Evolutionary conservation across 176 grass and related monocot species (phyloP).

Genomic region (Oryza glumipatula): DNA sequence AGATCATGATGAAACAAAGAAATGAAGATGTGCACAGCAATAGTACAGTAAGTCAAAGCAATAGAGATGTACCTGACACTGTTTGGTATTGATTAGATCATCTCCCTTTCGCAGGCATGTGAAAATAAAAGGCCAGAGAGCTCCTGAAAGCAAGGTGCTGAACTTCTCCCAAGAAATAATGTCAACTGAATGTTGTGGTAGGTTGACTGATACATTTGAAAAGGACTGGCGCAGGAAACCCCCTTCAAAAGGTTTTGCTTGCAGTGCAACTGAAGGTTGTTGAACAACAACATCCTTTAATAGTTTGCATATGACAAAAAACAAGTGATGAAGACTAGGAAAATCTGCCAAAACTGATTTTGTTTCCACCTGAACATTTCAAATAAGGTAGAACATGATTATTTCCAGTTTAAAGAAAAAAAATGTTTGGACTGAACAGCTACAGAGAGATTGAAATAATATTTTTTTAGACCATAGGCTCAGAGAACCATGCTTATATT

Average conservation of each 20-base stretch:
- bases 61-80: conserved; percentile 69
- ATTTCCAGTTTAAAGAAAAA: conserved; percentile 16
- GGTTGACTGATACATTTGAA: conserved; percentile 38
- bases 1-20: conserved; percentile 25
- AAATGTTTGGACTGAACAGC: conserved; percentile 17
- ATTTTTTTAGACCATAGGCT: no score
- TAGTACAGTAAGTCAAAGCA: conserved; percentile 13
- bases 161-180: conserved; percentile 82
- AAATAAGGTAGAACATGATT: conserved; percentile 22
- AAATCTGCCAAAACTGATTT: conserved; percentile 66
- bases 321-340: conserved; percentile 78
- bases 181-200: conserved; percentile 63
- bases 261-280: conserved; percentile 47
- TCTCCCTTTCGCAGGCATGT: conserved; percentile 75
- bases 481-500: no score
- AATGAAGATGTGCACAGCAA: conserved; percentile 12
- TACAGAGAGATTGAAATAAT: not conserved
- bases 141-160: conserved; percentile 66
- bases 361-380: conserved; percentile 63
- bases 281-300: conserved; percentile 72
- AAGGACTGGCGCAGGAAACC: conserved; percentile 75
- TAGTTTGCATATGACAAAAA: conserved; percentile 81
- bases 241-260: conserved; percentile 63
- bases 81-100: conserved; percentile 62
- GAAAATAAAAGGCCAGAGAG: conserved; percentile 77